Percentiles rank a stretch among this genome's conserved stretches.
Conservation (phyloP, 176 grass and related monocot species). For the Carex cristatella region DNA sequence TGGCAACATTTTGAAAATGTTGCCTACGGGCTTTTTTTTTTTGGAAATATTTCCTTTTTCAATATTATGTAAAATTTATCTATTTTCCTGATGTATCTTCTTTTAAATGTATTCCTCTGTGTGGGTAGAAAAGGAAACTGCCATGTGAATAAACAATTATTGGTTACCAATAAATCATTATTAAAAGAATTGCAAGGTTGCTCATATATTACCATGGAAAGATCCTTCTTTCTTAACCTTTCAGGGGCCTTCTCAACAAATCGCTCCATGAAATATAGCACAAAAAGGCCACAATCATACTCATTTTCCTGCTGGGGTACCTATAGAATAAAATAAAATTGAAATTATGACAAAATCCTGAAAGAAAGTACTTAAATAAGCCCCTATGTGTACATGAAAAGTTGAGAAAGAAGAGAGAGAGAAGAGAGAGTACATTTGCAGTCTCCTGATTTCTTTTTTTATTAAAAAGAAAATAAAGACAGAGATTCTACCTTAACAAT, state of each 20-base stretch:
- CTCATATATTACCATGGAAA: conserved; percentile 35
- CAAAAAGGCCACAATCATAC: conserved; percentile 92
- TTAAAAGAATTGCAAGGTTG: not conserved
- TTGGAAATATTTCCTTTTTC: not conserved
- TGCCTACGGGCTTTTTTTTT: not conserved
- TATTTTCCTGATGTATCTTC: not conserved
- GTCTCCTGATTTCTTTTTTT: not conserved
- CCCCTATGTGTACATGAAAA: not conserved
- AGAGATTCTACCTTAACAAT: conserved; percentile 35
- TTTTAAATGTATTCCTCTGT: not conserved
- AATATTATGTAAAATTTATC: not conserved
- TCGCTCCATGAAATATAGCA: conserved; percentile 73
- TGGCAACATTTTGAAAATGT: not conserved
- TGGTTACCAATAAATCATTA: conserved; percentile 14
- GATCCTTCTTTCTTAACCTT: conserved; percentile 62
- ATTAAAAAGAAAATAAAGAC: not conserved
- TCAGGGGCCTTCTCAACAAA: conserved; percentile 76
- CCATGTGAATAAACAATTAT: conserved; percentile 17
- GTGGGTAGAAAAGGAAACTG: not conserved
- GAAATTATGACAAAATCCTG: not conserved
- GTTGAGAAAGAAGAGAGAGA: not conserved
- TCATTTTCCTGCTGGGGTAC: conserved; percentile 92
- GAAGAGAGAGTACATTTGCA: not conserved
- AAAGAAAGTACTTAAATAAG: not conserved
- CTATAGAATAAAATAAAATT: conserved; percentile 31